phyloP scores from a whole-genome alignment of 2,329 filamentous ascomycete species.

The Paraphaeosphaeria minitans region DNA sequence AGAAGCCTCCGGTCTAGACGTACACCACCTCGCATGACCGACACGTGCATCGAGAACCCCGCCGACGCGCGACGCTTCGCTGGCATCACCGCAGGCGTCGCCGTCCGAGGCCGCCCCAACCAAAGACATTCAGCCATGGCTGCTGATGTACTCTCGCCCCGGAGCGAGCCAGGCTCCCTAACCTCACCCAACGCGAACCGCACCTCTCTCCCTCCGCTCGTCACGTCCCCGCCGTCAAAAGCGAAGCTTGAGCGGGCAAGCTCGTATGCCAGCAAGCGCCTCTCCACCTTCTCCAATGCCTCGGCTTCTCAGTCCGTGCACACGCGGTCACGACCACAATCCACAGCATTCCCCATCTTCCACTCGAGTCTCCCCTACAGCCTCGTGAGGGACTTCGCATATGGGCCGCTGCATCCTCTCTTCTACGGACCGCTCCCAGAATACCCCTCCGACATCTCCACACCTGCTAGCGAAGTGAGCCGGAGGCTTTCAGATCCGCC shows the following conservation, averaged over 20 bases:
- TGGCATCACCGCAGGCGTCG: constrained; percentile 36
- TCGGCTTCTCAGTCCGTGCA: constrained; percentile 58
- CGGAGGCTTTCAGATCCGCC: constrained; percentile 81
- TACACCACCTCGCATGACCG: constrained; percentile 42
- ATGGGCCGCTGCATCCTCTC: constrained; percentile 78
- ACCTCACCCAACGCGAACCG: constrained; percentile 44
- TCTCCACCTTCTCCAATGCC: constrained; percentile 81
- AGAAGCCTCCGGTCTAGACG: constrained; percentile 17
- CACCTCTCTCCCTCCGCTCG: constrained; percentile 55
- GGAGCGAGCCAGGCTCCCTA: constrained; percentile 38
- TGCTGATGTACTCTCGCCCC: constrained; percentile 44
- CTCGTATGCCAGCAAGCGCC: constrained; percentile 77
- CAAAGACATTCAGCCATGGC: constrained; percentile 39
- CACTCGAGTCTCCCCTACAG: constrained; percentile 86
- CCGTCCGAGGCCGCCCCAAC: constrained; percentile 27
- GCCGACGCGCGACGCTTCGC: constrained; percentile 36
- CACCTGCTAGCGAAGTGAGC: constrained; percentile 76
- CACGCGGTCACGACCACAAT: constrained; percentile 73
- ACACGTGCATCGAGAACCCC: constrained; percentile 25
- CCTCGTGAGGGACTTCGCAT: constrained; percentile 95
- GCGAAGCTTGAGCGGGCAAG: constrained; percentile 65
- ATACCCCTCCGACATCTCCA: constrained; percentile 79
- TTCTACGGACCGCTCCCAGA: constrained; percentile 93
- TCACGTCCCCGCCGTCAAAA: constrained; percentile 55
- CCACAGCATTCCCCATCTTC: constrained; percentile 81